Conservation (phyloP, 2,329 filamentous ascomycete species). For the Leptographium lundbergii region DNA sequence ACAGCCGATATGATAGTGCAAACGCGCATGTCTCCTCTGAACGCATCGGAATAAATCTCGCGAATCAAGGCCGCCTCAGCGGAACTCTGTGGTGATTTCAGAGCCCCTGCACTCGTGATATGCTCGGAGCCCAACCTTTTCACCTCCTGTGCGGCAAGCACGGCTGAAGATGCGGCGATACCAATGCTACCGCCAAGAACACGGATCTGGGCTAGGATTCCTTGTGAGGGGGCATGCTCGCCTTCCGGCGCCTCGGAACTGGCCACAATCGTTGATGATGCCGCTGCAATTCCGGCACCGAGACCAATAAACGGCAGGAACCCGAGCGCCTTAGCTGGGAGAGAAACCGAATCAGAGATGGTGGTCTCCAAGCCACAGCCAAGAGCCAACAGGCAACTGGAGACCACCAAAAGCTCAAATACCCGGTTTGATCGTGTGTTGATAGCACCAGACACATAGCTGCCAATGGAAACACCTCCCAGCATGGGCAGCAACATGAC, state of each 20-base stretch:
- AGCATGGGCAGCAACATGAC: conserved; percentile 42
- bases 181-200: conserved; percentile 42
- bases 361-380: conserved; percentile 35
- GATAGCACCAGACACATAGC: conserved; percentile 26
- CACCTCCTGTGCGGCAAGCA: conserved; percentile 24
- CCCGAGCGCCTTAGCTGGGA: conserved; percentile 34
- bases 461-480: conserved; percentile 33
- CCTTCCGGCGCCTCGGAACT: conserved; percentile 26
- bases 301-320: conserved; percentile 39
- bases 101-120: conserved; percentile 13
- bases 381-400: conserved; percentile 29
- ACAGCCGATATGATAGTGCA: conserved; percentile 27
- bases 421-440: conserved; percentile 28
- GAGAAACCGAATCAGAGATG: conserved; percentile 17
- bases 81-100: conserved; percentile 6
- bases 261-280: conserved; percentile 34
- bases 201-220: conserved; percentile 36
- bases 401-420: conserved; percentile 29
- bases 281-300: conserved; percentile 36
- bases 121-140: conserved; percentile 18
- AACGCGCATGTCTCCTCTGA: conserved; percentile 33
- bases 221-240: conserved; percentile 35
- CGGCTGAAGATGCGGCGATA: conserved; percentile 37
- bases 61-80: conserved; percentile 20
- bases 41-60: conserved; percentile 29